A percentile compares a stretch with the other conserved stretches of the same genome.
Conservation (phyloP, 768 basidiomycete genomes). For the Lyophyllum decastes region DNA sequence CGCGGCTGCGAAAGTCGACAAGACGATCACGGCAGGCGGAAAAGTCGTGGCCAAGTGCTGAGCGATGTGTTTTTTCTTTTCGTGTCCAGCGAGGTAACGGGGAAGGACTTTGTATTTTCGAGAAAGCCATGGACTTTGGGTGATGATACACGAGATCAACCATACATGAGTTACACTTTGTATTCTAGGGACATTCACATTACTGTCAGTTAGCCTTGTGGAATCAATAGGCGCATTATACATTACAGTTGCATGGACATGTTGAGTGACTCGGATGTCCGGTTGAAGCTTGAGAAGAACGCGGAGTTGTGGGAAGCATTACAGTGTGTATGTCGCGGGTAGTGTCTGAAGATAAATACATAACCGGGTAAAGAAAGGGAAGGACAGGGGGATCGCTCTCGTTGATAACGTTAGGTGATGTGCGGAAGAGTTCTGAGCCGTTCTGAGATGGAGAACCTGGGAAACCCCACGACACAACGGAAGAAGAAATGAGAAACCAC, state of each 20-base stretch:
- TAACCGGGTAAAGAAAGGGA: neutral
- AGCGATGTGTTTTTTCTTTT: neutral
- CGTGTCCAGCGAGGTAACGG: too few species aligned
- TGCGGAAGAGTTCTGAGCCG: neutral
- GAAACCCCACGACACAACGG: neutral
- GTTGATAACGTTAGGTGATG: neutral
- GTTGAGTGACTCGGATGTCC: too few species aligned
- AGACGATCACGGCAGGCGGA: slow-evolving; percentile 23
- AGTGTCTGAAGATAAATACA: neutral
- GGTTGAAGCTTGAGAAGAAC: neutral
- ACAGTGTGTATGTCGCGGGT: neutral
- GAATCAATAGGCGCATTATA: neutral
- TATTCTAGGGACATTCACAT: neutral
- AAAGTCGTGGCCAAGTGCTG: slow-evolving; percentile 23
- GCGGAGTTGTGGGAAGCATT: too few species aligned
- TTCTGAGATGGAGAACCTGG: neutral
- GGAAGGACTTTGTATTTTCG: neutral
- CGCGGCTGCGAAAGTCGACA: slow-evolving; percentile 19
- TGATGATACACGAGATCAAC: neutral
- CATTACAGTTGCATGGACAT: too few species aligned
- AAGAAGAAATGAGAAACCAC: neutral
- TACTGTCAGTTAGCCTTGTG: neutral
- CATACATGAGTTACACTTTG: neutral
- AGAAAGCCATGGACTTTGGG: neutral
- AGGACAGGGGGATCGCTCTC: neutral